These are phyloP conservation scores for Sarocladium oryzae DNA, from an alignment of 2,329 filamentous ascomycete genomes.

Conservation along the genomic window DNA sequence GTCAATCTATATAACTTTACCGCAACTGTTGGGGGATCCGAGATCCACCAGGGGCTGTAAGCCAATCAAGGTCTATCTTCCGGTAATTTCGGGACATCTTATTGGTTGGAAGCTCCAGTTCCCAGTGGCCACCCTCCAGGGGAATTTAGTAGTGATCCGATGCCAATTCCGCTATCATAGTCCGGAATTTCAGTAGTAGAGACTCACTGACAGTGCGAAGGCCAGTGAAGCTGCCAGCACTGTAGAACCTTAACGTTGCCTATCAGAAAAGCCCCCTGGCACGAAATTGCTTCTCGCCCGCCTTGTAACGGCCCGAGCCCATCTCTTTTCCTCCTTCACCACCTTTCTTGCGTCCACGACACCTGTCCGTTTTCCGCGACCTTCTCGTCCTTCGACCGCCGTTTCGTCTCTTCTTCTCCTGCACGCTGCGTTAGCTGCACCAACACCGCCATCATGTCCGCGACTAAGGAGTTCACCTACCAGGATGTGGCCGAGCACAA, in stretches of 20 bases:
- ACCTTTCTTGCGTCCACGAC: neutral
- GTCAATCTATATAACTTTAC: too few species aligned
- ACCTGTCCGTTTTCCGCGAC: neutral
- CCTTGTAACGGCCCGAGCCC: neutral
- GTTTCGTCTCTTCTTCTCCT: neutral
- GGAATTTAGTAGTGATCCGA: neutral
- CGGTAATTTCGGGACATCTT: constrained; percentile 4
- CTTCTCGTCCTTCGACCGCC: neutral
- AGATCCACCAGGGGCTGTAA: neutral
- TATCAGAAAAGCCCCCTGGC: neutral
- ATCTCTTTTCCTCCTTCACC: constrained; percentile 3
- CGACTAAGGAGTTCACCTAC: constrained; percentile 56
- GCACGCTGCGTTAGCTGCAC: constrained; percentile 11
- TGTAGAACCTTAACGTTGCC: too few species aligned
- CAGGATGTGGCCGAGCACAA: constrained; percentile 79
- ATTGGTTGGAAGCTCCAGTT: neutral
- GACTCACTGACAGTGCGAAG: too few species aligned
- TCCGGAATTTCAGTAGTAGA: neutral
- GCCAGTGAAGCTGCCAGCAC: too few species aligned
- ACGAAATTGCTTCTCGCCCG: constrained; percentile 6
- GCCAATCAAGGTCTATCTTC: neutral
- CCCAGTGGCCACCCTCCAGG: neutral
- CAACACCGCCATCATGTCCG: constrained; percentile 25
- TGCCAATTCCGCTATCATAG: constrained; percentile 6
- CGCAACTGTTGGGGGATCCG: neutral